Percentiles rank a stretch among this genome's conserved stretches.
Conservation (phyloP, 2,329 filamentous ascomycete genomes). For the Sporothrix euskadiensis region DNA sequence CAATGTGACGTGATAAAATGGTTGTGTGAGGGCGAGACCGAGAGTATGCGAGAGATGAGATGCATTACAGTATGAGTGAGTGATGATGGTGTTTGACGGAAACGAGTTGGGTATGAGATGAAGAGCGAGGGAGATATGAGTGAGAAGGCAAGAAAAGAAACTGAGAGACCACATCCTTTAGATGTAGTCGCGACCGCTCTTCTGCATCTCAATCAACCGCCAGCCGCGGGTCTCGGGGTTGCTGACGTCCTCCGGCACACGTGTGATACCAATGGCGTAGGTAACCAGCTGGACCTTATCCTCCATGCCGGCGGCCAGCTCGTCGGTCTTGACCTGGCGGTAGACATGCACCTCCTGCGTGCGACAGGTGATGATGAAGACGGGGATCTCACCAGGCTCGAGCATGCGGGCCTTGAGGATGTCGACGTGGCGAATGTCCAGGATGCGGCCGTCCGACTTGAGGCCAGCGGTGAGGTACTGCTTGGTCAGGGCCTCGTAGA, state of each 20-base stretch:
- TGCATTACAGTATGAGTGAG: neutral
- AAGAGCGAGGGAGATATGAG: neutral
- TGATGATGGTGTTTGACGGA: neutral
- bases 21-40: neutral
- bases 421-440: conserved; percentile 94
- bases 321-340: conserved; percentile 81
- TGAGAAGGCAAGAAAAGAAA: neutral
- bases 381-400: conserved; percentile 83
- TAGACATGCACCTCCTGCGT: conserved; percentile 99
- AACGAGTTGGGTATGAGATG: neutral
- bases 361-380: conserved; percentile 95
- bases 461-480: conserved; percentile 93
- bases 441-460: conserved; percentile 89
- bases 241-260: conserved; percentile 91
- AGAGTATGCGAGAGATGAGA: neutral
- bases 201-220: conserved; percentile 97
- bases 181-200: conserved; percentile 87
- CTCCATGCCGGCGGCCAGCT: conserved; percentile 95
- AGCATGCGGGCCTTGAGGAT: conserved; percentile 78
- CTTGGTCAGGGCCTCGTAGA: conserved; percentile 94
- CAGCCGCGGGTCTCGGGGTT: conserved; percentile 96
- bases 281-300: conserved; percentile 98
- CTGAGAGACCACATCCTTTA: conserved; percentile 38
- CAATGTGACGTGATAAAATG: neutral
- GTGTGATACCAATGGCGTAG: conserved; percentile 94